Conservation (phyloP, 176 grass and related monocot genomes). For the Echinochloa phyllopogon region DNA sequence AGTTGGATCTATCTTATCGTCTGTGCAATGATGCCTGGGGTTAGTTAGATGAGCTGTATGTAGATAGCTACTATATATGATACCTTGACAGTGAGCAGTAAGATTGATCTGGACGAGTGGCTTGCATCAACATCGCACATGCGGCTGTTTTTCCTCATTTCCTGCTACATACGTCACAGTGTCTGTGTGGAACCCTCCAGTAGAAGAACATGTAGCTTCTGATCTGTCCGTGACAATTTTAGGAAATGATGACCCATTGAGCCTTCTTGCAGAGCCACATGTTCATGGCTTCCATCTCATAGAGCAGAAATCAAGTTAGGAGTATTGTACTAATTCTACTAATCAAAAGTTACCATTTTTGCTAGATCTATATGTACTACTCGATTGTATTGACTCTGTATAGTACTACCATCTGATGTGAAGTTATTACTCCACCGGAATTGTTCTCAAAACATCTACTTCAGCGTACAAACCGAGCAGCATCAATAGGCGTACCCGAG, state of each 20-base stretch:
- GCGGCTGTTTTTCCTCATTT: conserved; percentile 2
- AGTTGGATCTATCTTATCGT: conserved; percentile 39
- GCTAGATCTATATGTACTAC: background rate
- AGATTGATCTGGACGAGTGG: background rate
- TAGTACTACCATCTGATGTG: background rate
- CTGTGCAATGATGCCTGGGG: conserved; percentile 32
- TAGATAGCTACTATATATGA: background rate
- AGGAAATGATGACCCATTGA: background rate
- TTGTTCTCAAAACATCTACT: conserved; percentile 8
- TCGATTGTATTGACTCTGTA: background rate
- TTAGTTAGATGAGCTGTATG: conserved; percentile 48
- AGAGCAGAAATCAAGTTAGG: background rate
- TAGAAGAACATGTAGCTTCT: background rate
- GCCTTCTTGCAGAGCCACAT: background rate
- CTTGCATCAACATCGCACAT: conserved; percentile 26
- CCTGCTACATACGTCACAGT: background rate
- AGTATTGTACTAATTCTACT: background rate
- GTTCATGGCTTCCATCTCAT: background rate
- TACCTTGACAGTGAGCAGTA: conserved; percentile 28
- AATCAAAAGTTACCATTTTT: background rate
- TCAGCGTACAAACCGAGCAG: background rate
- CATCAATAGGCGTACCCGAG: conserved; percentile 12
- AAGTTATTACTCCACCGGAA: background rate
- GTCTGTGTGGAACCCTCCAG: background rate
- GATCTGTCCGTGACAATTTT: background rate